A percentile compares a stretch with the other conserved stretches of the same genome.
phyloP scores from a whole-genome alignment of 169 alveolate species.

The Eimeria zaria region DNA sequence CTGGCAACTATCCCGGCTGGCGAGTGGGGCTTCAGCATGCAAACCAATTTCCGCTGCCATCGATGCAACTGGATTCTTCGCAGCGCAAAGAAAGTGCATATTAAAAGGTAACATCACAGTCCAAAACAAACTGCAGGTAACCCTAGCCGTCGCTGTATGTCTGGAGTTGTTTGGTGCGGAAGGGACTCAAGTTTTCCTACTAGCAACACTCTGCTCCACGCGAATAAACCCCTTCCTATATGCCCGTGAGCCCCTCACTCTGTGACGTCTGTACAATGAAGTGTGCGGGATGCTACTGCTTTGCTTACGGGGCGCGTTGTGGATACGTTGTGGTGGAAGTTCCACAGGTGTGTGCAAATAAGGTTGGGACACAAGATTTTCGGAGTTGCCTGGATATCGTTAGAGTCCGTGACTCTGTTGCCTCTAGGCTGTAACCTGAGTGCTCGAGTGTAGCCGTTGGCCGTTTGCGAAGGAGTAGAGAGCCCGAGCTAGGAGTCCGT shows the following conservation, averaged over 20 bases:
- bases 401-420: not conserved
- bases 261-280: not conserved
- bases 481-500: no score
- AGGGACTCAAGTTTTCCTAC: not conserved
- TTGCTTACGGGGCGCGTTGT: not conserved
- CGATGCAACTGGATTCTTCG: not conserved
- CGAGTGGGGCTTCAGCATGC: not conserved
- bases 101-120: not conserved
- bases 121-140: not conserved
- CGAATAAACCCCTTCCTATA: not conserved
- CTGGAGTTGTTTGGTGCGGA: not conserved
- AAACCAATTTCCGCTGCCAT: not conserved
- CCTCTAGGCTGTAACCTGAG: not conserved
- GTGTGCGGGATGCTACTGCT: not conserved
- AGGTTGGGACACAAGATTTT: not conserved
- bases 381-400: not conserved
- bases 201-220: not conserved
- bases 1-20: not conserved
- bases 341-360: not conserved
- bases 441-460: not conserved
- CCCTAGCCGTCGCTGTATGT: not conserved
- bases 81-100: no score
- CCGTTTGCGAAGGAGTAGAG: not conserved
- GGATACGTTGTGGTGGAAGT: not conserved
- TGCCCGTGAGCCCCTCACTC: not conserved